Percentiles rank a stretch among this genome's conserved stretches.
These are phyloP conservation scores for Diaporthe nobilis DNA, from an alignment of 2,329 filamentous ascomycete species.

Conservation along the genomic window DNA sequence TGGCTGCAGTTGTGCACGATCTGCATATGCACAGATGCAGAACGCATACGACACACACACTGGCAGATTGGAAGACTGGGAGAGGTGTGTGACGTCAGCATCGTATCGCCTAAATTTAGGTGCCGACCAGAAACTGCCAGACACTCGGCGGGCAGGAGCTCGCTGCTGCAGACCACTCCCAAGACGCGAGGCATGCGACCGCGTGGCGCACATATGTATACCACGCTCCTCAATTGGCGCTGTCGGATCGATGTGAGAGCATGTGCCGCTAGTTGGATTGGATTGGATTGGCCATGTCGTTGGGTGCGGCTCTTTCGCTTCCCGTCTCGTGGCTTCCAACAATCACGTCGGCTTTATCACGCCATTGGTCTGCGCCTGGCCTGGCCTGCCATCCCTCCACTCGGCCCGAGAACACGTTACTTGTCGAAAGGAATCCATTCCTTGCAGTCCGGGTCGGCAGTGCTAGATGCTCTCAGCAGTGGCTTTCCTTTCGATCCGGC, in stretches of 20 bases:
- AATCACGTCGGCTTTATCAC: neutral
- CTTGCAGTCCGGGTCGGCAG: neutral
- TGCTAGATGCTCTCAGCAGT: neutral
- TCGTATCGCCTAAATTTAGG: slow-evolving; percentile 30
- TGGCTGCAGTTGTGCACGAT: slow-evolving; percentile 4
- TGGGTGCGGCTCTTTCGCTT: slow-evolving; percentile 25
- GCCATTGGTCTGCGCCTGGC: neutral
- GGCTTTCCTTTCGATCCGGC: neutral
- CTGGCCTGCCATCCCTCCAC: neutral
- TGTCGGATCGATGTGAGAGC: neutral
- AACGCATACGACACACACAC: neutral
- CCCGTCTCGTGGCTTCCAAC: neutral
- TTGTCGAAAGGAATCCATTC: neutral
- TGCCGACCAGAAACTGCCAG: neutral
- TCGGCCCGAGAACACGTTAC: neutral
- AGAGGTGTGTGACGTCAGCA: slow-evolving; percentile 21
- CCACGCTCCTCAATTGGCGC: neutral
- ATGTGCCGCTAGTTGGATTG: neutral
- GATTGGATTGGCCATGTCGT: neutral
- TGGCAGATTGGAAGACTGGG: neutral
- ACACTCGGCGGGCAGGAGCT: neutral
- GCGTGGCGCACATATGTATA: neutral
- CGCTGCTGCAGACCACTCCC: neutral
- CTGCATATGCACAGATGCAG: slow-evolving; percentile 7
- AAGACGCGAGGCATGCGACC: slow-evolving; percentile 3